These are phyloP conservation scores for Inonotus hispidus DNA, from an alignment of 1,284 basidiomycete species.

Conservation along the genomic window DNA sequence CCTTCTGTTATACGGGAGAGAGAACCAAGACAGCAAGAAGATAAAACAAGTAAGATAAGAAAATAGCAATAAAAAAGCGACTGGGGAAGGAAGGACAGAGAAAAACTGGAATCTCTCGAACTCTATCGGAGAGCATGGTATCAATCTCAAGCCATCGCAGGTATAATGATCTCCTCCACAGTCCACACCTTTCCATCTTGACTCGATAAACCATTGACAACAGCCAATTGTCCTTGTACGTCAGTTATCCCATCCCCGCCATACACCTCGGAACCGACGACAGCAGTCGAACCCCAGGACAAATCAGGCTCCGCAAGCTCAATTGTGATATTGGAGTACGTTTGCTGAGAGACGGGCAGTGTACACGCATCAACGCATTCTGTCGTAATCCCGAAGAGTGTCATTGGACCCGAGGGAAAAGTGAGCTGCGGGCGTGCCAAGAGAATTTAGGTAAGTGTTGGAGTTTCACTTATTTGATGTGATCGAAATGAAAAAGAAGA, in stretches of 20 bases:
- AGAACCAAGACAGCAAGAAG: no score
- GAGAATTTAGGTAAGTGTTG: not conserved
- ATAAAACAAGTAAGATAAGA: not conserved
- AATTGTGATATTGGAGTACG: slow-evolving; percentile 18
- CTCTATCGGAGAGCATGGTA: not conserved
- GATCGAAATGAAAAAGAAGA: not conserved
- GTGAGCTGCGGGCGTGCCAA: not conserved
- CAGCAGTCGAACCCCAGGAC: slow-evolving; percentile 6
- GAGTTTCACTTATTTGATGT: not conserved
- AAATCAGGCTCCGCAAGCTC: slow-evolving; percentile 10
- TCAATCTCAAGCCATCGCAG: not conserved
- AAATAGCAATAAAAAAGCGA: not conserved
- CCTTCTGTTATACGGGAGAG: no score
- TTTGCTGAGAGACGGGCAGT: slow-evolving; percentile 13
- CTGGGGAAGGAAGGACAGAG: not conserved
- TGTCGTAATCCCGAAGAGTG: slow-evolving; percentile 17
- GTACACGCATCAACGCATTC: slow-evolving; percentile 17
- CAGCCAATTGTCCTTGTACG: not conserved
- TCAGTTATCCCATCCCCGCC: slow-evolving; percentile 10
- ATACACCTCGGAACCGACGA: slow-evolving; percentile 10
- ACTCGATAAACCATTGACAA: slow-evolving; percentile 7
- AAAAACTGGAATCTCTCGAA: not conserved
- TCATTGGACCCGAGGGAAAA: slow-evolving; percentile 16
- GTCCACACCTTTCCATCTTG: slow-evolving; percentile 14
- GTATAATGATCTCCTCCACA: slow-evolving; percentile 11